Conservation (phyloP, 1,139 yeast species). For the Suhomyces yuchorum region DNA sequence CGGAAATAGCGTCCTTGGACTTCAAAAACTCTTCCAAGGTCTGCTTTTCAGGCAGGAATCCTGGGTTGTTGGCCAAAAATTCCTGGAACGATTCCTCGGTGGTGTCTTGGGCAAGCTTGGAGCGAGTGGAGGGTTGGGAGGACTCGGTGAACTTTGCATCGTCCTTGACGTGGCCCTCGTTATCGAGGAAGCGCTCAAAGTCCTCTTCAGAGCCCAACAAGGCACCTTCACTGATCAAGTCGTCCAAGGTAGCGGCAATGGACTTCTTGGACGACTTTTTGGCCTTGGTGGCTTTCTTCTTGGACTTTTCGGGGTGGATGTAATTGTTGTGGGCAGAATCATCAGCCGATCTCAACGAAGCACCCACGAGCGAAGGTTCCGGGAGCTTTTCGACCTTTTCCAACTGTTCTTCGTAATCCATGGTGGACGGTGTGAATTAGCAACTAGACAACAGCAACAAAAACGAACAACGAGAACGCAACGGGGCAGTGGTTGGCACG, state of each 20-base stretch:
- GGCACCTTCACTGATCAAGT: constrained; percentile 62
- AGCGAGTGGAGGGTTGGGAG: constrained; percentile 4
- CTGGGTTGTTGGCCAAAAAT: constrained; percentile 13
- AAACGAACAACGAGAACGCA: neutral
- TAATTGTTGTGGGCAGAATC: constrained; percentile 50
- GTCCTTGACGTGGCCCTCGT: constrained; percentile 52
- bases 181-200: constrained; percentile 54
- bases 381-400: constrained; percentile 56
- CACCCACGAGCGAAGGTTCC: constrained; percentile 60
- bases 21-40: constrained; percentile 9
- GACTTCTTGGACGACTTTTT: constrained; percentile 19
- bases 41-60: constrained; percentile 16
- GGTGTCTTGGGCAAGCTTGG: constrained; percentile 1
- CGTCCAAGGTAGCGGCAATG: constrained; percentile 53
- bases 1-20: constrained; percentile 4
- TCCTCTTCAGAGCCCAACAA: constrained; percentile 58
- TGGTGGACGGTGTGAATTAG: constrained; percentile 18
- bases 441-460: neutral
- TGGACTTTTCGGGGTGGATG: constrained; percentile 45
- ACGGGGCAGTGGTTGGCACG: neutral
- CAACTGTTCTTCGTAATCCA: constrained; percentile 60
- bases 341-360: constrained; percentile 55
- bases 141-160: constrained; percentile 36
- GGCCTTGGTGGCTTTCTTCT: constrained; percentile 15
- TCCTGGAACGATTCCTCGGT: constrained; percentile 15